These are phyloP conservation scores for Scenedesmus sp. DNA, from an alignment of 163 green algal genomes.

Conservation along the genomic window DNA sequence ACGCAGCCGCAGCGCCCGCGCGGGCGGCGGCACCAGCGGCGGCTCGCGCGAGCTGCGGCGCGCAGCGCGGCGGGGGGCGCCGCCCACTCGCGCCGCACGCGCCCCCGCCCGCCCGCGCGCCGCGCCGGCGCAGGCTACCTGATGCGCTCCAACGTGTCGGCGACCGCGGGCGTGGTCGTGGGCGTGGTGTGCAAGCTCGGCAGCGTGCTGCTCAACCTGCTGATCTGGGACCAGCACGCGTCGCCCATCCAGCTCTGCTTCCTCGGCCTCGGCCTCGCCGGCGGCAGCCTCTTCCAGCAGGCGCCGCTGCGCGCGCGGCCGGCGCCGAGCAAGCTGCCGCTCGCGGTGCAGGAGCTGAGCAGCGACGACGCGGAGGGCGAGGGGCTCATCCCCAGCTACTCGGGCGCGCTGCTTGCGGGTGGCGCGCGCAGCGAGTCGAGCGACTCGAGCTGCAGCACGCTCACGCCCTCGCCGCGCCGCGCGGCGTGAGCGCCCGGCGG, in stretches of 20 bases:
- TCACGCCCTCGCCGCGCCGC: no score
- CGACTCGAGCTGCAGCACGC: no score
- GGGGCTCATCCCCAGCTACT: conserved; percentile 27
- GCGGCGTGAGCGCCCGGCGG: no score
- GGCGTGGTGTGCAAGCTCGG: conserved; percentile 84
- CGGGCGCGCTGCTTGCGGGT: no score
- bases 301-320: conserved; percentile 22
- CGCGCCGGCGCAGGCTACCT: conserved; percentile 65
- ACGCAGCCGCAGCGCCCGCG: neutral
- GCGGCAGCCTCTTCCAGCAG: conserved; percentile 23
- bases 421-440: no score
- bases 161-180: conserved; percentile 77
- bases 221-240: conserved; percentile 80
- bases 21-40: no score
- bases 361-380: conserved; percentile 5
- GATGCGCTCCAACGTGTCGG: conserved; percentile 64
- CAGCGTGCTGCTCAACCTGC: conserved; percentile 79
- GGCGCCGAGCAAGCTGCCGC: neutral
- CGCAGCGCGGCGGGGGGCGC: no score
- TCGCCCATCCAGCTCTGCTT: conserved; percentile 39
- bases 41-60: no score
- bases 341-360: conserved; percentile 23
- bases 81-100: no score
- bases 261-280: conserved; percentile 22
- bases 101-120: no score